Evolutionary conservation across 1,284 basidiomycete genomes (phyloP).

Genomic region (Rhodotorula sp.): DNA sequence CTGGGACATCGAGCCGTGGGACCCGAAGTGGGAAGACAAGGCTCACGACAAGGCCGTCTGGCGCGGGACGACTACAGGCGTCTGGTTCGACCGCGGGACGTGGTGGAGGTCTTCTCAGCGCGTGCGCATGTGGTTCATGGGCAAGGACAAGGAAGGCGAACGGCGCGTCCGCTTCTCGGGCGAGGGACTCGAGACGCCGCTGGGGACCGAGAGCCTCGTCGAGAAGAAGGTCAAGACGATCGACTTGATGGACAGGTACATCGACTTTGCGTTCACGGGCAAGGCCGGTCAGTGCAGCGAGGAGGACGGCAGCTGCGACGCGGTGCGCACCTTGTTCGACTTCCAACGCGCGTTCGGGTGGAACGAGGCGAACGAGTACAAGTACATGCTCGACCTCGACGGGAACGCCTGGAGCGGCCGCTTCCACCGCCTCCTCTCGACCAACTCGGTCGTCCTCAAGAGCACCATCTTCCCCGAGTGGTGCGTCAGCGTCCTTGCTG

Average conservation of each 20-base stretch:
- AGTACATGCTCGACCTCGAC: conserved; percentile 52
- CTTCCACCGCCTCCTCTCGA: conserved; percentile 46
- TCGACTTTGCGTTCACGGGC: conserved; percentile 45
- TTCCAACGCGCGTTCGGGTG: conserved; percentile 45
- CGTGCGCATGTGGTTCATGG: conserved; percentile 47
- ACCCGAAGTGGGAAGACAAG: conserved; percentile 50
- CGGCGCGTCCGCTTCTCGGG: conserved; percentile 27
- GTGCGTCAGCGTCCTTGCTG: conserved; percentile 18
- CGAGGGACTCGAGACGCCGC: conserved; percentile 15
- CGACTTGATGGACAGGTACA: conserved; percentile 33
- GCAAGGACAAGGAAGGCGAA: conserved; percentile 27
- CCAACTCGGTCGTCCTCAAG: conserved; percentile 42
- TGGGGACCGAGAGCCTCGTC: conserved; percentile 19
- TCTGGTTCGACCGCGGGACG: conserved; percentile 46
- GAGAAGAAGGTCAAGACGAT: conserved; percentile 28
- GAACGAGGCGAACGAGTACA: conserved; percentile 47
- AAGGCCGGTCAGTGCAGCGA: conserved; percentile 46
- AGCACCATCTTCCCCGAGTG: conserved; percentile 46
- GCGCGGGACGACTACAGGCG: conserved; percentile 52
- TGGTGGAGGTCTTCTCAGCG: conserved; percentile 50
- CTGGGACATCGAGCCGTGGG: conserved; percentile 40
- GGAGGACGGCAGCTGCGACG: conserved; percentile 50
- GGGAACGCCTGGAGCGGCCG: conserved; percentile 51
- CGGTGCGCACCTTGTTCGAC: conserved; percentile 46
- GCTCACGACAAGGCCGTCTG: conserved; percentile 46